Conservation (phyloP, 768 basidiomycete genomes). For the Leccinum broughii region DNA sequence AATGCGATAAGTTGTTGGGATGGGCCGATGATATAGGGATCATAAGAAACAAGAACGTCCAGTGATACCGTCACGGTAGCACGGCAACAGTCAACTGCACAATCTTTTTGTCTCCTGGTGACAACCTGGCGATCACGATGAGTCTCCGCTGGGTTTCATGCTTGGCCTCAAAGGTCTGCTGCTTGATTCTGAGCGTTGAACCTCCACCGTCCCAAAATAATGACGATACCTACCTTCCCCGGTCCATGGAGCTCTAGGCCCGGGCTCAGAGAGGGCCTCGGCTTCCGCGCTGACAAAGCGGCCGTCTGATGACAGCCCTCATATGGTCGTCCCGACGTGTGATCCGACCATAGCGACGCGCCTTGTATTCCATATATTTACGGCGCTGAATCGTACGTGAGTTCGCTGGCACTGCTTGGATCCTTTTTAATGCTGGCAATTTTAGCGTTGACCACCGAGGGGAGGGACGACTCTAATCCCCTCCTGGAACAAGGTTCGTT, state of each 20-base stretch:
- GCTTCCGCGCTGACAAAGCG: background rate
- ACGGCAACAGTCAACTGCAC: slow-evolving; percentile 2
- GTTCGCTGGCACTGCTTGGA: background rate
- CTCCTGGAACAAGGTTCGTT: slow-evolving; percentile 1
- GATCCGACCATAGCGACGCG: slow-evolving; percentile 2
- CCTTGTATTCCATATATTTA: slow-evolving; percentile 25
- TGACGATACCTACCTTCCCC: background rate
- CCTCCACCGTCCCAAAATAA: slow-evolving; percentile 9
- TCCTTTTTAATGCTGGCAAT: background rate
- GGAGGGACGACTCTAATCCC: background rate
- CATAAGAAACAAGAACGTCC: background rate
- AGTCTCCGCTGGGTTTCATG: slow-evolving; percentile 7
- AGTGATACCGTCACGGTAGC: background rate
- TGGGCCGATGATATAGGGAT: background rate
- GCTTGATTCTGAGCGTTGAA: slow-evolving; percentile 8
- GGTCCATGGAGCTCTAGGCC: too few relatives aligned
- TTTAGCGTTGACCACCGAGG: background rate
- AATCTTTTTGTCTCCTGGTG: background rate
- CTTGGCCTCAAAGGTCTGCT: slow-evolving; percentile 2
- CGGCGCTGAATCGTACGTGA: background rate
- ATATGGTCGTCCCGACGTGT: background rate
- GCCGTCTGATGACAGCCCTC: background rate
- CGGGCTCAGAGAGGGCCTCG: background rate
- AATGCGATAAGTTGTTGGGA: background rate
- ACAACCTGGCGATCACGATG: background rate